Base-by-base conservation (phyloP, 768 basidiomycete genomes). In the Termitomyces sp. region DNA sequence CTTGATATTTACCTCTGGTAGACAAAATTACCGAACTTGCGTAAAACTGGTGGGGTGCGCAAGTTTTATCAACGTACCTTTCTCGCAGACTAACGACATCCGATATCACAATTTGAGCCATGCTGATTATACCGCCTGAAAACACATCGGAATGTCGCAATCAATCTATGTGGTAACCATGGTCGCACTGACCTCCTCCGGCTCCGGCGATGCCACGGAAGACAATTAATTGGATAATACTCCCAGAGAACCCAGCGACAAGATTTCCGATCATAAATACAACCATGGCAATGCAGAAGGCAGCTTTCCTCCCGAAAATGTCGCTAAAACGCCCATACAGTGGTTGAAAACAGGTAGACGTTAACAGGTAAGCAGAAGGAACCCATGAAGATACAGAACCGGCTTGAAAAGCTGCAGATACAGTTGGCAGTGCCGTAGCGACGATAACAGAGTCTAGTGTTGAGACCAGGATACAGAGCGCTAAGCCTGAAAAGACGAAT, bases 1-100 rank as follows among this genome's bases (percentile, higher is more conserved):
- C 89, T 64, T 89, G 87, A 65, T 89, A 91, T 72, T 90, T 90
- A 27, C 88, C 88, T 61, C 85, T 85, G 61, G 50, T 7, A n/a
- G n/a, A 39, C 31, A 8, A n/a, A 50, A 37, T 37, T 39, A 24
- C 15, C 42, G 16, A 36, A 58, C 37, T 57, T 48, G 20, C 13
- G 20, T 46, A n/a, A 41, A 41, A n/a, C 6, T 15, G 8, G 1
- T 20, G 3, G 9, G 41, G 41, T 9, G 41, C 8, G 20, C 4
- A 18, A n/a, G n/a, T 57, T 20, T 15, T 44, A 39, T 11, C 18
- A 30, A 55, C 34, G 34, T 53, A 82, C 86, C 86, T 76, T 3
- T 88, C 85, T 27, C 86, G 81, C 41, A 91, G 75, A 30, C 81
- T 84, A 18, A 90, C 87, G 18, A 91, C 81, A 67, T 91, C 89